Base-by-base conservation (phyloP, 139 green algal genomes). In the Auxenochlorella pyrenoidosa region DNA sequence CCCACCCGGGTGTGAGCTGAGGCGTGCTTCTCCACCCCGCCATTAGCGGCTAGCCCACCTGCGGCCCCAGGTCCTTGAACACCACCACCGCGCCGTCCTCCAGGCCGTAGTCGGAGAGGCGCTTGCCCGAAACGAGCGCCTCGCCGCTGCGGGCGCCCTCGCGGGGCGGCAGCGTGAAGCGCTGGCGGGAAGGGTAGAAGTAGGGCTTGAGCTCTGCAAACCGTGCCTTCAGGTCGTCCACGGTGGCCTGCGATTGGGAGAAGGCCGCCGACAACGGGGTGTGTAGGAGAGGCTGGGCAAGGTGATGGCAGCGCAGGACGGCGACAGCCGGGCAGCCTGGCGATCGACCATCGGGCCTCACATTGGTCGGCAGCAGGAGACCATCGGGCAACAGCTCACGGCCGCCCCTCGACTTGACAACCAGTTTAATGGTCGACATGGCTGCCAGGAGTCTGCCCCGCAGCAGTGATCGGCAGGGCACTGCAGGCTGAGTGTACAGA, bases 31-130 rank as follows among this genome's bases (percentile, higher is more conserved):
- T 5, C 41, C 40, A 34, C 5, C 47, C 41, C 28, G 43, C 18
- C 0, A 43, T 43, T 2, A 2, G 4, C 8, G 28, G 21, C 44
- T 21, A 34, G 2, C 70, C n/a, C 70, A 96, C 95, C 94, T 98
- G 96, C 3, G 93, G 89, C 0, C 98, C 98, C 36, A 99, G 94
- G 87, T 99, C 98, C 92, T 99, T 99, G 88, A 98, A 98, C 5
- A 93, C 82, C 15, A 98, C n/a, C 22, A 91, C 82, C 2, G 88
- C 84, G 2, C 93, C 92, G 38, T 95, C 89, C 0, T 73, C 51
- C 0, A 98, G 82, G 26, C 91, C 93, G 83, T 96, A 97, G 47
- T 96, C 89, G 21, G 71, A 90, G 2, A 98, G 93, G 47, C 44
- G 92, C 70, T 95, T 94, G 84, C 87, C 89, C 30, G 92, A 85